A percentile compares a stretch with the other conserved stretches of the same genome.
Evolutionary conservation across 495 filamentous ascomycete species (phyloP).

Genomic region (Cladorrhinum samala): DNA sequence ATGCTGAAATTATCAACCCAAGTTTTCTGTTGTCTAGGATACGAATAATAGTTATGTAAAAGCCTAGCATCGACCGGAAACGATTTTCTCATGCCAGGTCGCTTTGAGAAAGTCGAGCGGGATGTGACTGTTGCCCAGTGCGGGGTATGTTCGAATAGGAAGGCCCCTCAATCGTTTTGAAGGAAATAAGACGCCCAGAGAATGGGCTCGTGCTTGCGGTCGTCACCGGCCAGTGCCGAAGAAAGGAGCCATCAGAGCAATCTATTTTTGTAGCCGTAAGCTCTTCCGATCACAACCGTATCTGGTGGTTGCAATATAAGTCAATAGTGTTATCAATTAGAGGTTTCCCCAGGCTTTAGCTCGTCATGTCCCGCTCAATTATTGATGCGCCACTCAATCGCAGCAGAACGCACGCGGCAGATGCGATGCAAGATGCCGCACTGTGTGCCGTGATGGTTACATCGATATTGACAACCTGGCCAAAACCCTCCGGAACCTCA

Average conservation of each 20-base stretch:
- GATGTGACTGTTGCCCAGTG: too few species aligned
- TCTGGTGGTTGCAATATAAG: constrained; percentile 1
- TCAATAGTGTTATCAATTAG: constrained; percentile 9
- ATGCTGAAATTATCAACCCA: neutral
- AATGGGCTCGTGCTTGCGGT: too few species aligned
- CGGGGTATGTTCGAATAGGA: neutral
- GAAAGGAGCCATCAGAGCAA: constrained; percentile 5
- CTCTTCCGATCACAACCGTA: constrained; percentile 1
- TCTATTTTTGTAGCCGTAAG: constrained; percentile 4
- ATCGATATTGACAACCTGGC: neutral
- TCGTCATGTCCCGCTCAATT: constrained; percentile 1
- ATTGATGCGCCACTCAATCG: constrained; percentile 11
- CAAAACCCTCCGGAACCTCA: neutral
- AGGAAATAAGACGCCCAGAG: neutral
- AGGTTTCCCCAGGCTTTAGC: constrained; percentile 1
- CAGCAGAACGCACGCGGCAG: too few species aligned
- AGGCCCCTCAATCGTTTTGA: neutral
- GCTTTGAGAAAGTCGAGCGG: too few species aligned
- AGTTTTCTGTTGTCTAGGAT: neutral
- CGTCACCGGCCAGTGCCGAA: constrained; percentile 7
- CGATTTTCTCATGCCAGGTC: too few species aligned
- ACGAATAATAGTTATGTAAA: too few species aligned
- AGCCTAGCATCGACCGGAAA: too few species aligned
- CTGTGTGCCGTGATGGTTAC: neutral
- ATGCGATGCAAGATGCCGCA: neutral